Evolutionary conservation across 768 basidiomycete genomes (phyloP), one percentile per base, ranked within the genome.

Genomic region (Stropharia rugosoannulata): DNA sequence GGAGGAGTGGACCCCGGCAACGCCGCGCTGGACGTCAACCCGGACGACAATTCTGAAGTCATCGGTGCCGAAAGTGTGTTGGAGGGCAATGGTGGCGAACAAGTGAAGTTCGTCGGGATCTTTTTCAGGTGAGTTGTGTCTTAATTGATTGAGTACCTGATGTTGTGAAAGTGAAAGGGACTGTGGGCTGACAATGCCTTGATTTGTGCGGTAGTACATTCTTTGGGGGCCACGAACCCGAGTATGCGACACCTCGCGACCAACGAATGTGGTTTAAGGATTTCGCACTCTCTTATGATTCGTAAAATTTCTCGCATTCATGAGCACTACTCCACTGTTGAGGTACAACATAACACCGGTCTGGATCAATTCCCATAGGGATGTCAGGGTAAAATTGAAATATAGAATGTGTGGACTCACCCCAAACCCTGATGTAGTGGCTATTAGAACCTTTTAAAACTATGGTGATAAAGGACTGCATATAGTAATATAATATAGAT

Each of bases 201-300:
- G 27, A 40, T 36, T 46, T 38, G 5, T 44, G 38, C 2, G 10
- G 6, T 47, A 72, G 70, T 46, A 70, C 70, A 11, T 72, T 72
- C 58, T 92, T 92, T 62, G 90, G 90, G 10, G 90, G 90, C 0
- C 89, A 91, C 58, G 83, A 82, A 4, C 62, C 72, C 4, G 62
- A 77, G 41, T 92, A 82, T 63, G 88, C 86, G 13, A 85, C 88
- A 15, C 89, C 90, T 3, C 79, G 70, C 59, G 84, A 90, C 66
- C 91, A 92, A 66, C 85, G 85, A 60, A 76, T 80, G 1, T 91
- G 87, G 84, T 93, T 91, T 73, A 89, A 70, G 13, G 78, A 68
- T 56, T 72, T 69, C 46, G 63, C 63, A 47, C 58, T 91, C 57
- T 61, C 70, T 11, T 61, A 63, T 16, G 70, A 76, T 62, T 49